A percentile compares a stretch with the other conserved stretches of the same genome.
Evolutionary conservation across 129 eudicot species (phyloP).

Genomic region (Lonicera japonica): DNA sequence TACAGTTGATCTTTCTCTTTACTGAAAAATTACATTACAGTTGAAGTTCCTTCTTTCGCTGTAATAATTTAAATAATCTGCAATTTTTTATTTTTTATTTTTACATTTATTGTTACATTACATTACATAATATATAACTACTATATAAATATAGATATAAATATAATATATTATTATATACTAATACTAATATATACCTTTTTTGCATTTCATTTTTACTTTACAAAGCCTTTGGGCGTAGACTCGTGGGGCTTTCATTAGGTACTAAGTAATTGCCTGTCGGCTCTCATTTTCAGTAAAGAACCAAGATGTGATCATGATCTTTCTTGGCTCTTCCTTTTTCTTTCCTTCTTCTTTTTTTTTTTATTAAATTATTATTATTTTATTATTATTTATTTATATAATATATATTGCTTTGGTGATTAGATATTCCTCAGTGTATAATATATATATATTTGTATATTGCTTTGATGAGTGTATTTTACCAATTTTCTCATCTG

Average conservation of each 20-base stretch:
- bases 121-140: too few relatives aligned
- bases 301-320: slow-evolving; percentile 48
- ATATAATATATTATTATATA: not conserved
- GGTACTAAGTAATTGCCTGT: slow-evolving; percentile 30
- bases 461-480: slow-evolving; percentile 37
- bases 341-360: slow-evolving; percentile 19
- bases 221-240: slow-evolving; percentile 11
- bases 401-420: too few relatives aligned
- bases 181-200: too few relatives aligned
- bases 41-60: slow-evolving; percentile 41
- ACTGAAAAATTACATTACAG: slow-evolving; percentile 16
- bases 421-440: too few relatives aligned
- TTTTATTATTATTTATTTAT: too few relatives aligned
- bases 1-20: too few relatives aligned
- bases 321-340: slow-evolving; percentile 34
- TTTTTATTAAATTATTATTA: slow-evolving; percentile 20
- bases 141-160: too few relatives aligned
- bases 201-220: too few relatives aligned
- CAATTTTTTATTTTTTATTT: slow-evolving; percentile 16
- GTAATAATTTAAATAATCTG: slow-evolving; percentile 21
- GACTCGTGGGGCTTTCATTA: slow-evolving; percentile 46
- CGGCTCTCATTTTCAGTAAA: slow-evolving; percentile 33
- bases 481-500: slow-evolving; percentile 10
- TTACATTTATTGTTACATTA: not conserved
- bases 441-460: not conserved